These are phyloP conservation scores for Cyclotella atomus DNA, from an alignment of 108 stramenopile species.

Conservation along the genomic window DNA sequence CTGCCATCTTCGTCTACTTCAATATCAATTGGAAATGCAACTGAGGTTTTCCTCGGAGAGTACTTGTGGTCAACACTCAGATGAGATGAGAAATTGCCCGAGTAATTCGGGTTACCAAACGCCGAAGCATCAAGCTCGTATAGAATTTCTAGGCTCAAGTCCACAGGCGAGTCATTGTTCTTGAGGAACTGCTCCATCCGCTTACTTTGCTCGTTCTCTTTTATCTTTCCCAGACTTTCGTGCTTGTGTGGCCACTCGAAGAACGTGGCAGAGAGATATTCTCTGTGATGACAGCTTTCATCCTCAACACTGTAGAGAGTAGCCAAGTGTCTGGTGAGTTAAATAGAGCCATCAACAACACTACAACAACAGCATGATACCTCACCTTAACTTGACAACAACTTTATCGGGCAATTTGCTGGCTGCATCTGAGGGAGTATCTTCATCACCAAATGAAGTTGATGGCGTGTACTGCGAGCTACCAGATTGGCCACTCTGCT, in stretches of 20 bases:
- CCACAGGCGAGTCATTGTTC: constrained; percentile 13
- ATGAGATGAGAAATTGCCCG: constrained; percentile 24
- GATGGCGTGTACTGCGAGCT: no score
- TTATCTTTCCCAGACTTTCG: neutral
- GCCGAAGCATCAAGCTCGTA: constrained; percentile 22
- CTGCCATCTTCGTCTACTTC: constrained; percentile 18
- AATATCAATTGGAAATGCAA: constrained; percentile 1
- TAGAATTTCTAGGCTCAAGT: constrained; percentile 14
- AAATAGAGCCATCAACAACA: no score
- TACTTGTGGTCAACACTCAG: constrained; percentile 8
- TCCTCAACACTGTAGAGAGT: constrained; percentile 11
- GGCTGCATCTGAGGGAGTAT: constrained; percentile 18
- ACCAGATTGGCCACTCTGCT: neutral
- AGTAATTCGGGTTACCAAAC: constrained; percentile 31
- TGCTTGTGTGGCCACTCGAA: constrained; percentile 23
- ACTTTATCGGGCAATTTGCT: constrained; percentile 1
- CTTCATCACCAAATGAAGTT: neutral
- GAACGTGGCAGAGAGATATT: constrained; percentile 10
- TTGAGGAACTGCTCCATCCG: constrained; percentile 15
- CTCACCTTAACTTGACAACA: constrained; percentile 15
- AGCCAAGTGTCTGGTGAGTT: no score
- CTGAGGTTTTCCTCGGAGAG: constrained; percentile 15
- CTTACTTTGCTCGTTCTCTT: constrained; percentile 5
- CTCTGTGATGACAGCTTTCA: neutral
- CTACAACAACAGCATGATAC: no score